Conservation (phyloP, 75 land plant species). For the Picea glauca region DNA sequence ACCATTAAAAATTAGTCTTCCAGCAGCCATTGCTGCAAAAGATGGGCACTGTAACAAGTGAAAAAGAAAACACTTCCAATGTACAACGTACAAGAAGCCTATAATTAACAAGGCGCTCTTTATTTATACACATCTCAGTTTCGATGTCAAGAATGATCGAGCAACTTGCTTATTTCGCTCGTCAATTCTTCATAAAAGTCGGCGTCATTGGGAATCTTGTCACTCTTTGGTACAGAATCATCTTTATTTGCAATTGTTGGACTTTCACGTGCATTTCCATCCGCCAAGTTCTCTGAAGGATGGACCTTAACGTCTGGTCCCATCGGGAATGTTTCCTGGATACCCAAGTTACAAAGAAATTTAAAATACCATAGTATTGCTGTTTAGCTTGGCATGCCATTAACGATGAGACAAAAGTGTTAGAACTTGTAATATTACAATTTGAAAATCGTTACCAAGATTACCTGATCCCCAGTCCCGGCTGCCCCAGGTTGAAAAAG, state of each 20-base stretch:
- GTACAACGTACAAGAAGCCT: background rate
- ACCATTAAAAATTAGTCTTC: conserved; percentile 6
- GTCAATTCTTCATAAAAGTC: conserved; percentile 7
- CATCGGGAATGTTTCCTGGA: conserved; percentile 8
- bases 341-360: background rate
- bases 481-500: conserved; percentile 74
- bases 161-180: conserved; percentile 13
- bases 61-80: background rate
- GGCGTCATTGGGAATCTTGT: background rate
- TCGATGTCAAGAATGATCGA: conserved; percentile 1
- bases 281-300: background rate
- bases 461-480: conserved; percentile 81
- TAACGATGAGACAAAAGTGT: no score
- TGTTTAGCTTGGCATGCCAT: background rate
- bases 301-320: conserved; percentile 4
- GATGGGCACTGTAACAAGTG: background rate
- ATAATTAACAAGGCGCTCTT: background rate
- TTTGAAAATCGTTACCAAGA: background rate
- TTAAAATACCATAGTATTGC: background rate
- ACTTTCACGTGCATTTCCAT: background rate
- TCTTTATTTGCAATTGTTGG: background rate
- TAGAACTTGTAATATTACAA: background rate
- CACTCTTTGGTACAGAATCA: conserved; percentile 6
- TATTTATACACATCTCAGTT: background rate
- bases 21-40: background rate